Conservation (phyloP, 1,284 basidiomycete species). For the Termitomyces sp. region DNA sequence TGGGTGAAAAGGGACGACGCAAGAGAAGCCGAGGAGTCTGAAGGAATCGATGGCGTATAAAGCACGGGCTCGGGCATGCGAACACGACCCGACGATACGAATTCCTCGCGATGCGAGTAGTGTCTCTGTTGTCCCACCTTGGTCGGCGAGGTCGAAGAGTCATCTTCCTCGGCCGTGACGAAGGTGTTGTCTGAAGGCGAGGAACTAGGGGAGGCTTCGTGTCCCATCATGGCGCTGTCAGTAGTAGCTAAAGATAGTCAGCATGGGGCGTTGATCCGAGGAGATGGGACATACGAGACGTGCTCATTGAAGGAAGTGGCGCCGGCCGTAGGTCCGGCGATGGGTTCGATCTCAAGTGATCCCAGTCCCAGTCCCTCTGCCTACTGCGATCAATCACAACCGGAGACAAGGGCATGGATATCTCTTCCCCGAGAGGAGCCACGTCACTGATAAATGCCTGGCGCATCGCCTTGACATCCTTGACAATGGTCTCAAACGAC, state of each 20-base stretch:
- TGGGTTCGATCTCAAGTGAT: conserved; percentile 12
- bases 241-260: conserved; percentile 1
- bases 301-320: conserved; percentile 18
- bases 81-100: conserved; percentile 24
- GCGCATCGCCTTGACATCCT: conserved; percentile 26
- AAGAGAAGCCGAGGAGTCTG: not conserved
- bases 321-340: conserved; percentile 33
- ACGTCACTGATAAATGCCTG: conserved; percentile 16
- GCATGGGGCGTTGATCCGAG: not conserved
- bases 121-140: not conserved
- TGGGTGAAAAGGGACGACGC: conserved; percentile 12
- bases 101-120: conserved; percentile 25
- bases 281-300: conserved; percentile 1
- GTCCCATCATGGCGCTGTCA: not conserved
- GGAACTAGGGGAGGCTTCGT: conserved; percentile 4
- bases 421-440: conserved; percentile 1
- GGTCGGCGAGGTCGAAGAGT: not conserved
- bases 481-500: conserved; percentile 27
- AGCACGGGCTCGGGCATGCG: conserved; percentile 29
- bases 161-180: conserved; percentile 8
- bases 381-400: conserved; percentile 2
- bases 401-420: not conserved
- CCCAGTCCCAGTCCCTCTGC: conserved; percentile 15
- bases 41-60: conserved; percentile 22
- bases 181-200: conserved; percentile 4